Conservation (phyloP, 2,329 filamentous ascomycete species). For the Clarireedia paspali region DNA sequence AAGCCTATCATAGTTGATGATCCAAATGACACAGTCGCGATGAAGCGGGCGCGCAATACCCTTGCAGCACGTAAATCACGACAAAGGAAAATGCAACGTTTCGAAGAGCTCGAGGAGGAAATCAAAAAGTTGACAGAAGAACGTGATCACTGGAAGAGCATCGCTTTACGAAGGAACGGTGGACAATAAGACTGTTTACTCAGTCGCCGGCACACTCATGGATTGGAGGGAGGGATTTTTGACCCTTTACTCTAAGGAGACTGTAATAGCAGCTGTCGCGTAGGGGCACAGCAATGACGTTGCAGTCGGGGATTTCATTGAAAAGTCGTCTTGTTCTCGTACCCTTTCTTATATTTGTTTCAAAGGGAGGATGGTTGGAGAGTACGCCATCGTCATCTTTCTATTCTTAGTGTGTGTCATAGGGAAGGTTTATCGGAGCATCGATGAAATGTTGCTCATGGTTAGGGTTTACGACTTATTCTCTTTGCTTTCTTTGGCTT, state of each 20-base stretch:
- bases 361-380: not conserved
- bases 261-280: conserved; percentile 24
- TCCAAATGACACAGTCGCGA: conserved; percentile 62
- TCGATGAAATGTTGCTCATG: too few species aligned
- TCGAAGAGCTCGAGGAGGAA: conserved; percentile 65
- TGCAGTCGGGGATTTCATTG: conserved; percentile 20
- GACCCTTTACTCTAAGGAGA: conserved; percentile 23
- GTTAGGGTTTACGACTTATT: not conserved
- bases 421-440: too few species aligned
- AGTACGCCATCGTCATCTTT: not conserved
- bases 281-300: conserved; percentile 24
- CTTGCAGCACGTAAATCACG: conserved; percentile 90
- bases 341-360: conserved; percentile 8
- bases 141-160: conserved; percentile 55
- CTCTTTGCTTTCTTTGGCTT: not conserved
- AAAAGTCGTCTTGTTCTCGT: conserved; percentile 14
- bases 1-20: conserved; percentile 73
- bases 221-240: conserved; percentile 26
- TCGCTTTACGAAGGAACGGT: conserved; percentile 20
- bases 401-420: conserved; percentile 25
- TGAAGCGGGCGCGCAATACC: conserved; percentile 92
- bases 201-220: conserved; percentile 27
- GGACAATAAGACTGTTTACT: conserved; percentile 17
- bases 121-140: conserved; percentile 63
- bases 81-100: conserved; percentile 71